A percentile compares a stretch with the other conserved stretches of the same genome.
Evolutionary conservation across 2,329 filamentous ascomycete species (phyloP).

Genomic region (Exophiala sp.): DNA sequence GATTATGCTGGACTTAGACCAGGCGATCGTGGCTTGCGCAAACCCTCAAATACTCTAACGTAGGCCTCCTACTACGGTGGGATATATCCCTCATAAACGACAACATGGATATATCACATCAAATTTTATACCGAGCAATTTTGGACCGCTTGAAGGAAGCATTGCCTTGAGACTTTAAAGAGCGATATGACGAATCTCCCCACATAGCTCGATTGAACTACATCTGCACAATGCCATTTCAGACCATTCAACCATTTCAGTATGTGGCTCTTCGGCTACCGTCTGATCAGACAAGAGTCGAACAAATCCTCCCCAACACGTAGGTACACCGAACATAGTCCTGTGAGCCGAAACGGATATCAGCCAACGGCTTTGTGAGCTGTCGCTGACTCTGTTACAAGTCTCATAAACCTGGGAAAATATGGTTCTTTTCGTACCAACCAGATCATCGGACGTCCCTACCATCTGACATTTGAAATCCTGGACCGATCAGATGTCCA

Average conservation of each 20-base stretch:
- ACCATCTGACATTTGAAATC: constrained; percentile 86
- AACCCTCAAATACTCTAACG: neutral
- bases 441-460: constrained; percentile 84
- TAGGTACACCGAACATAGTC: constrained; percentile 45
- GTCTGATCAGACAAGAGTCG: constrained; percentile 56
- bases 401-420: constrained; percentile 84
- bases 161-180: neutral
- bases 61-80: neutral
- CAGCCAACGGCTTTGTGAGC: constrained; percentile 22
- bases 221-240: constrained; percentile 32
- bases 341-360: constrained; percentile 28
- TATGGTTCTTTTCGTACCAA: constrained; percentile 89
- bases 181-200: neutral
- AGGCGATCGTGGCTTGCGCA: too few relatives aligned
- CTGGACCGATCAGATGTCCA: constrained; percentile 66
- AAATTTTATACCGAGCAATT: neutral
- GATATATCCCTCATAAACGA: neutral
- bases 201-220: neutral
- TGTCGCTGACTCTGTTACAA: constrained; percentile 41
- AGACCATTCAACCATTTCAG: constrained; percentile 48
- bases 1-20: neutral
- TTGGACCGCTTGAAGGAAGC: neutral
- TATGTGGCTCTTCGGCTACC: constrained; percentile 56
- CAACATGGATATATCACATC: neutral
- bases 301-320: constrained; percentile 61